Base-by-base conservation (phyloP, 495 filamentous ascomycete species). In the Hyaloscypha finlandica region DNA sequence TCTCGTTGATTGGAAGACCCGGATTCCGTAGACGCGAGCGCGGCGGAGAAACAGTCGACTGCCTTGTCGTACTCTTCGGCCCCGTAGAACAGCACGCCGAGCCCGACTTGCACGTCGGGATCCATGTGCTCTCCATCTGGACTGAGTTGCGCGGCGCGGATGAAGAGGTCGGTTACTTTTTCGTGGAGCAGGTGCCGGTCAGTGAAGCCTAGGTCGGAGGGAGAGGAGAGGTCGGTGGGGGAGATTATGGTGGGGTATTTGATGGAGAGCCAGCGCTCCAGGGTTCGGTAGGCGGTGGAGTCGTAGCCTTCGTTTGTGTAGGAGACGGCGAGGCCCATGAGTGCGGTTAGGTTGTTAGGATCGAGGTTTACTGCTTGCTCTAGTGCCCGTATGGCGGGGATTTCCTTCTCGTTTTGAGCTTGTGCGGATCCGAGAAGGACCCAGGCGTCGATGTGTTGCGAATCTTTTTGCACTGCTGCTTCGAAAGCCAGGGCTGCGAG, bases 241-340 rank as follows among this genome's bases (percentile, higher is more conserved):
- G 84, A 72, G 74, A 94, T 86, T 72, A 97, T 85, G 16, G 85
- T 77, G 8, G 95, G 95, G 78, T 99, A 99, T 77, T 95, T 97
- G 77, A 90, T 85, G 12, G 90, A 88, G 57, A 99, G 86, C 95
- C 95, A 99, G 70, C 93, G 91, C 80, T 99, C 96, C 19, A 99
- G 85, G 20, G 94, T 97, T 32, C 94, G 91, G 82, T 98, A 99
- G 66, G 95, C 96, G 25, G 92, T 94, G 68, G 89, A 92, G 75
- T 98, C 95, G 81, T 98, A 98, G 67, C 94, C 95, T 78, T 99
- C 95, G 80, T 99, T 99, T 39, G 96, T 98, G 78, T 98, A 99
- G n/a, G 90, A 94, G 52, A 99, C 95, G 51, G 94, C 92, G 22
- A 99, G 83, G 4, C 91, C 93, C 93, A 99, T 97, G 35, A 98